Conservation (phyloP, 2,329 filamentous ascomycete genomes). For the Ophiostoma sp. region DNA sequence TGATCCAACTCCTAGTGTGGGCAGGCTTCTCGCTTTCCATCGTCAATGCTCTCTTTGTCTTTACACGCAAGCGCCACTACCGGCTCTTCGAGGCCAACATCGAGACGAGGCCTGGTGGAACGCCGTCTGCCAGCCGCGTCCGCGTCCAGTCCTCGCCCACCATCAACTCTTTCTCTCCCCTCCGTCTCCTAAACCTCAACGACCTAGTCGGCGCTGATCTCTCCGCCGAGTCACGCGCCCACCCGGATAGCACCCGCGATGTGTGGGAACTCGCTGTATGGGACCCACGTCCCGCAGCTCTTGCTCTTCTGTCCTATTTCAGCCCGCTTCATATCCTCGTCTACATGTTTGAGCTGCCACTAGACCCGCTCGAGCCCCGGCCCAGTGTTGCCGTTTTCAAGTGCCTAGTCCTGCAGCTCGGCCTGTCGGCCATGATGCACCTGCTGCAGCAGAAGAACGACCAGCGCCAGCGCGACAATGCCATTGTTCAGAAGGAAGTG, state of each 20-base stretch:
- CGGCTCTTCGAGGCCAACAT: slow-evolving; percentile 84
- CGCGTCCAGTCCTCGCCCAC: slow-evolving; percentile 75
- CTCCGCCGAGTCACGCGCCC: slow-evolving; percentile 73
- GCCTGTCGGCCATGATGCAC: slow-evolving; percentile 72
- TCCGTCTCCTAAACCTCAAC: slow-evolving; percentile 55
- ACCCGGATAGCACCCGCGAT: slow-evolving; percentile 74
- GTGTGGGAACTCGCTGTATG: slow-evolving; percentile 94
- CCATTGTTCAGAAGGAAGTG: slow-evolving; percentile 83
- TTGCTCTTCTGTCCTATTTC: slow-evolving; percentile 83
- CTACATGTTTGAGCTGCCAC: slow-evolving; percentile 82
- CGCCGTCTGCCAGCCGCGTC: slow-evolving; percentile 82
- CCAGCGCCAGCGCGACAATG: slow-evolving; percentile 78
- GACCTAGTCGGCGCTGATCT: slow-evolving; percentile 55
- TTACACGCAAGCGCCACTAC: slow-evolving; percentile 77
- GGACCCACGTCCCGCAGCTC: slow-evolving; percentile 81
- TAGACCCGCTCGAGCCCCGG: slow-evolving; percentile 65
- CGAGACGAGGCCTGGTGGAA: slow-evolving; percentile 64
- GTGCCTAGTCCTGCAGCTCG: slow-evolving; percentile 65
- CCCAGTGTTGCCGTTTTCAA: slow-evolving; percentile 84
- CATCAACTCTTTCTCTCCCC: slow-evolving; percentile 72
- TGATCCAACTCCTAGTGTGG: slow-evolving; percentile 63
- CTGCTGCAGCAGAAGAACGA: slow-evolving; percentile 68
- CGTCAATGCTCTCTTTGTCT: slow-evolving; percentile 74
- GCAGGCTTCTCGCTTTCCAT: slow-evolving; percentile 60
- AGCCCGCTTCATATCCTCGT: slow-evolving; percentile 89